phyloP scores from a whole-genome alignment of 176 grass and related monocot species.

The Triticum turgidum region DNA sequence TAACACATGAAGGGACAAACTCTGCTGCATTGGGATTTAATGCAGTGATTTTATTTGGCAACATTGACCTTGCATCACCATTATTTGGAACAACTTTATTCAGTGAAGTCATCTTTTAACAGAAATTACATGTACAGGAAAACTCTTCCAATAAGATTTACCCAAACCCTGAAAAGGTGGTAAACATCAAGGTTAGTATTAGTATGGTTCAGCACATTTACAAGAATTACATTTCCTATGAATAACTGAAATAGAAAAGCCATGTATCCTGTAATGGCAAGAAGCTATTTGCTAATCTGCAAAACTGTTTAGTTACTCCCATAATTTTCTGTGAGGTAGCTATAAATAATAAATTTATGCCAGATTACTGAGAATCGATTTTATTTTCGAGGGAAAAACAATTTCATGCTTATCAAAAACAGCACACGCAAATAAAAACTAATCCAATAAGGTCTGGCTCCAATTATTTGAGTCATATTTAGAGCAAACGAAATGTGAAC shows the following conservation, averaged over 20 bases:
- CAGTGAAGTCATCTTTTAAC: slow-evolving; percentile 73
- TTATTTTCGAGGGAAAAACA: not conserved
- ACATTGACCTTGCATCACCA: slow-evolving; percentile 42
- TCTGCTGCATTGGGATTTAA: slow-evolving; percentile 98
- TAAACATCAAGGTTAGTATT: not conserved
- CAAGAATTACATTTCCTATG: not conserved
- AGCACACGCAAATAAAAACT: not conserved
- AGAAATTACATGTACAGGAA: slow-evolving; percentile 49
- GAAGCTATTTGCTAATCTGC: not conserved
- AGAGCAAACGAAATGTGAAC: not conserved
- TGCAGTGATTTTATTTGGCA: slow-evolving; percentile 61
- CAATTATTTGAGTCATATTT: slow-evolving; percentile 7
- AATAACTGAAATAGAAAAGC: not conserved
- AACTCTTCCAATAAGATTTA: slow-evolving; percentile 43
- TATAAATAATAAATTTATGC: not conserved
- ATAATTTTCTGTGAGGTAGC: not conserved
- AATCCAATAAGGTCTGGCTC: not conserved
- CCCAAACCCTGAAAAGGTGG: slow-evolving; percentile 69
- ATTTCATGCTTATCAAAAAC: not conserved
- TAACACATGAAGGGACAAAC: slow-evolving; percentile 76
- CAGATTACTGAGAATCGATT: not conserved
- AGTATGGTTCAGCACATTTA: not conserved
- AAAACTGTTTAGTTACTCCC: not conserved
- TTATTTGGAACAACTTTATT: slow-evolving; percentile 56
- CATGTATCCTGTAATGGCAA: not conserved